A percentile compares a stretch with the other conserved stretches of the same genome.
Evolutionary conservation across 2,329 filamentous ascomycete genomes (phyloP).

Genomic region (Albifimbria verrucaria): DNA sequence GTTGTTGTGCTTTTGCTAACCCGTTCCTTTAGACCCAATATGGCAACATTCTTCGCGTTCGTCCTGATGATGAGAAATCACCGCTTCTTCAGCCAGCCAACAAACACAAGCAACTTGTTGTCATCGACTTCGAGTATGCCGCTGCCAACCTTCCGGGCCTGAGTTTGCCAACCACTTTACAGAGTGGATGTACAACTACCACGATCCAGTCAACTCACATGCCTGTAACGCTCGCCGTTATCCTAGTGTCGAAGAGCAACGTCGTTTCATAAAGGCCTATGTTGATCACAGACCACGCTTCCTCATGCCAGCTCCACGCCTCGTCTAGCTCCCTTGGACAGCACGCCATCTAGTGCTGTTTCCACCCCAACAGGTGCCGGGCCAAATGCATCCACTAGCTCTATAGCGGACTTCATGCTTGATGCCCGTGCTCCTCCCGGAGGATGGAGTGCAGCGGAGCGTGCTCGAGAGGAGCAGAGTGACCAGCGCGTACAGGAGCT

Average conservation of each 20-base stretch:
- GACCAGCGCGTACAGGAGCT: conserved; percentile 69
- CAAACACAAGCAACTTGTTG: conserved; percentile 91
- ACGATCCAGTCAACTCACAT: conserved; percentile 63
- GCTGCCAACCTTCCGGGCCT: conserved; percentile 81
- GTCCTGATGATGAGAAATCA: conserved; percentile 68
- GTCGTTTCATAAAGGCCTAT: conserved; percentile 81
- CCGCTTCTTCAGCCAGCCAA: conserved; percentile 86
- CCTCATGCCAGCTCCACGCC: conserved; percentile 50
- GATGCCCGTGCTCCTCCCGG: conserved; percentile 63
- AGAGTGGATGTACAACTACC: conserved; percentile 98
- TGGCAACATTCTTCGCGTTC: conserved; percentile 84
- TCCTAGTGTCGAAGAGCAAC: conserved; percentile 76
- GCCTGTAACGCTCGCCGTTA: conserved; percentile 68
- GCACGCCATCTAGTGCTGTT: conserved; percentile 23
- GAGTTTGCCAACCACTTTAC: conserved; percentile 97
- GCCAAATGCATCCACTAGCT: conserved; percentile 41
- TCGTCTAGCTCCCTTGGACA: conserved; percentile 42
- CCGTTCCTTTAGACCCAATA: conserved; percentile 77
- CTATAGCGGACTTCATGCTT: conserved; percentile 72
- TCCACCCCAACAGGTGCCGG: conserved; percentile 30
- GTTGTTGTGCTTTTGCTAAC: background rate
- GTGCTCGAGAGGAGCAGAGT: conserved; percentile 56
- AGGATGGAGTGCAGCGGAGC: conserved; percentile 51
- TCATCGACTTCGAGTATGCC: conserved; percentile 98
- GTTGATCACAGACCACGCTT: conserved; percentile 74